A percentile compares a stretch with the other conserved stretches of the same genome.
Evolutionary conservation across 169 alveolate genomes (phyloP).

Genomic region (Condylostoma magnum): DNA sequence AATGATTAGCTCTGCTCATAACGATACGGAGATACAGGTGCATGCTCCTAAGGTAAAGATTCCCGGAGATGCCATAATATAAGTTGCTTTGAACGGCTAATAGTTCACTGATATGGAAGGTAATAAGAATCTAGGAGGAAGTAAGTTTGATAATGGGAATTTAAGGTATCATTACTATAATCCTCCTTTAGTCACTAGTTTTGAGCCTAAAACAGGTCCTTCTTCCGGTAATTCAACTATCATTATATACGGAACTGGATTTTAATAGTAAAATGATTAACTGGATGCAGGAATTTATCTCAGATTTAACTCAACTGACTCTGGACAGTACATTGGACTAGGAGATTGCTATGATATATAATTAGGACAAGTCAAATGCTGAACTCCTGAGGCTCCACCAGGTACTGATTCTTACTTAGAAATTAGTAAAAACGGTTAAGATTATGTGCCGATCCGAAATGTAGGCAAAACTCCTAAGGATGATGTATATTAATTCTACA

Average conservation of each 20-base stretch:
- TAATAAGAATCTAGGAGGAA: conserved; percentile 34
- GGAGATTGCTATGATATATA: neutral
- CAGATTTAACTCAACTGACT: conserved; percentile 41
- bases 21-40: conserved; percentile 43
- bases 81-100: conserved; percentile 74
- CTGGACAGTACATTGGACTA: neutral
- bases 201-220: conserved; percentile 68
- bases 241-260: conserved; percentile 66
- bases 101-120: conserved; percentile 69
- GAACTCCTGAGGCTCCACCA: conserved; percentile 51
- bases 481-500: conserved; percentile 45
- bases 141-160: conserved; percentile 6
- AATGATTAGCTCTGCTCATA: conserved; percentile 32
- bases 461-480: conserved; percentile 32
- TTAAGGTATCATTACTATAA: conserved; percentile 53
- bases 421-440: conserved; percentile 43
- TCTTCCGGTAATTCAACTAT: conserved; percentile 61
- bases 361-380: conserved; percentile 40
- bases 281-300: conserved; percentile 32
- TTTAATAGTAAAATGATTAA: too few relatives aligned
- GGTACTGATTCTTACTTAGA: conserved; percentile 44
- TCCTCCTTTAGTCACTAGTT: conserved; percentile 53
- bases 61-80: conserved; percentile 73
- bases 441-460: conserved; percentile 31
- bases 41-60: conserved; percentile 60